These are phyloP conservation scores for Ambrosia trifida DNA, from an alignment of 129 eudicot species.

Conservation along the genomic window DNA sequence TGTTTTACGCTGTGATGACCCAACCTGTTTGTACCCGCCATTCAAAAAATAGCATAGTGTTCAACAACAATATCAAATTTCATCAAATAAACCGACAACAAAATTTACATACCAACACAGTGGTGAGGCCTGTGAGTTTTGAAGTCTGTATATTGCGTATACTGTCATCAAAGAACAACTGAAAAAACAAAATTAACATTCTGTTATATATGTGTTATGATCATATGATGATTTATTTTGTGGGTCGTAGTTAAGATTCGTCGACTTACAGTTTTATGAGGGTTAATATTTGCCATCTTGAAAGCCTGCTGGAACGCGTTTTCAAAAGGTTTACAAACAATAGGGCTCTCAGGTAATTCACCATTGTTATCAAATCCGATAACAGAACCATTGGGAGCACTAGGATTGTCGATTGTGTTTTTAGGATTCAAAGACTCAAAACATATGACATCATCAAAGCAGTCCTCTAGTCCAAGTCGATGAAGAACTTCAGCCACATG, in stretches of 20 bases:
- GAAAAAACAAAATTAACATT: slow-evolving; percentile 17
- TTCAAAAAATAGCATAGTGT: background rate
- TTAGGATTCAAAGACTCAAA: slow-evolving; percentile 81
- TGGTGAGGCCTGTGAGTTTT: slow-evolving; percentile 55
- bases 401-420: slow-evolving; percentile 16
- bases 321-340: slow-evolving; percentile 82
- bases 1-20: slow-evolving; percentile 50
- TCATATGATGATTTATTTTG: background rate
- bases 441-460: slow-evolving; percentile 74
- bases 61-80: slow-evolving; percentile 24
- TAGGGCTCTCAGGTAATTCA: slow-evolving; percentile 46
- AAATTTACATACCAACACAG: slow-evolving; percentile 65
- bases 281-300: slow-evolving; percentile 64
- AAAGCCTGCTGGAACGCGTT: slow-evolving; percentile 67
- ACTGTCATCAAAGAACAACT: slow-evolving; percentile 94
- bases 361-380: background rate
- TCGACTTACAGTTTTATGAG: slow-evolving; percentile 68
- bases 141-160: slow-evolving; percentile 71
- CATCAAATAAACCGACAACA: slow-evolving; percentile 17
- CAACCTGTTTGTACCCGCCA: slow-evolving; percentile 45
- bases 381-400: background rate
- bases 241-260: background rate
- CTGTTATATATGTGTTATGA: background rate
- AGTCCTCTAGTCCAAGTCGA: slow-evolving; percentile 80
- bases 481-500: slow-evolving; percentile 74